Base-by-base conservation (phyloP, 2,329 filamentous ascomycete genomes). In the Clonostachys byssicola region DNA sequence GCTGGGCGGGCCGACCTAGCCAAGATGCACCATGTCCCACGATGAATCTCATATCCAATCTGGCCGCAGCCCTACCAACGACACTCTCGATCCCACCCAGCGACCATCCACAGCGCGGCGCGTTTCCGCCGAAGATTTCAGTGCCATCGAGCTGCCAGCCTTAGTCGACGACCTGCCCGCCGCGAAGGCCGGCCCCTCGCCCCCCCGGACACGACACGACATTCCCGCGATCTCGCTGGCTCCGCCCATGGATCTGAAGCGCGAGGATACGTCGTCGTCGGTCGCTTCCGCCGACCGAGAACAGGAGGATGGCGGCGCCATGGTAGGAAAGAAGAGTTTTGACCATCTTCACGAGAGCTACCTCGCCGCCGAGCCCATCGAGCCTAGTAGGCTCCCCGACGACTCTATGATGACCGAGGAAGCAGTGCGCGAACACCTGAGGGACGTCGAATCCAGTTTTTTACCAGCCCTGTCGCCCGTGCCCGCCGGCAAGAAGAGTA, bases 401-500 rank as follows among this genome's bases (percentile, higher is more conserved):
- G 75, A 81, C 47, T 77, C 76, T 5, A 60, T 79, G 40, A 60
- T 79, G 40, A 74, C 73, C 40, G 78, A 81, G 53, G 71, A 74
- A 42, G 72, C 72, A 40, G 71, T 83, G 17, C 70, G 74, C 51
- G 73, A 75, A 47, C 80, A 85, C 57, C 62, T 86, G 17, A 73
- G 78, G 54, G 82, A 86, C 56, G 74, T 85, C 51, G 83, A 86
- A 58, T 85, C 82, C 34, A 86, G 82, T 64, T 86, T 86, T 56
- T 60, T 83, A 47, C 76, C 78, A 3, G 72, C 75, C 6, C 60
- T 78, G 6, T 85, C 81, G 8, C 81, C 81, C 12, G 72, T 83
- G 42, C 72, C 71, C 35, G 68, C 68, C 33, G 67, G 72, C 44
- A 63, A 70, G 10, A 64, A 68, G 34, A 67, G 67, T 52, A 52